Base-by-base conservation (phyloP, 331 rosid species). In the Dryas integrifolia region DNA sequence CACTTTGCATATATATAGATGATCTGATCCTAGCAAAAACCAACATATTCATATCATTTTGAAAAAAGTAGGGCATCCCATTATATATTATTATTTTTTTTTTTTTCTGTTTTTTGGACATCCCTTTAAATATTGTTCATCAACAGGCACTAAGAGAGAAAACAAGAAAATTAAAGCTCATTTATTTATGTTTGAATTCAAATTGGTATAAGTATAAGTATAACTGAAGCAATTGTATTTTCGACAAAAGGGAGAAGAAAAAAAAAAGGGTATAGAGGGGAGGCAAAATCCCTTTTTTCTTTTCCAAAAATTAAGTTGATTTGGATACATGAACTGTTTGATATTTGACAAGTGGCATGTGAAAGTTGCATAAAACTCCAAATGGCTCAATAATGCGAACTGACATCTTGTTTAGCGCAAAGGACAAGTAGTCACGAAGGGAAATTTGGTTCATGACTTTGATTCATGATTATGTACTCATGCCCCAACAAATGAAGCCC, bases 311-410 rank as follows among this genome's bases (percentile, higher is more conserved):
- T n/a, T 3, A 6, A 60, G 4, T 18, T 38, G 6, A 38, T 35
- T 60, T 60, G 7, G 39, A 2, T 30, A 38, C 16, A 59, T 13
- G 44, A 59, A n/a, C n/a, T 5, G 30, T 47, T 5, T 3, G 12
- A 43, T 45, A 48, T 14, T 58, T 16, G 51, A 12, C 69, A 50
- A 45, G 52, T 24, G 16, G 64, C 48, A 65, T 45, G 4, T 70
- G 72, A 52, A 72, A 48, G 11, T 61, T 72, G 69, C 64, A 64
- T 53, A 63, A 67, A 3, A 15, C 30, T 71, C 79, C 74, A 74
- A 61, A 79, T 70, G 74, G 59, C 15, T 66, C 86, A 77, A 88
- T 83, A 70, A 82, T 84, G 82, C 61, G 67, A 41, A 38, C 48
- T 76, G 77, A 80, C 69, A 67, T 68, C 26, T 58, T 66, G 7